These are phyloP conservation scores for Ogataea angusta DNA, from an alignment of 805 yeast genomes.

Conservation along the genomic window DNA sequence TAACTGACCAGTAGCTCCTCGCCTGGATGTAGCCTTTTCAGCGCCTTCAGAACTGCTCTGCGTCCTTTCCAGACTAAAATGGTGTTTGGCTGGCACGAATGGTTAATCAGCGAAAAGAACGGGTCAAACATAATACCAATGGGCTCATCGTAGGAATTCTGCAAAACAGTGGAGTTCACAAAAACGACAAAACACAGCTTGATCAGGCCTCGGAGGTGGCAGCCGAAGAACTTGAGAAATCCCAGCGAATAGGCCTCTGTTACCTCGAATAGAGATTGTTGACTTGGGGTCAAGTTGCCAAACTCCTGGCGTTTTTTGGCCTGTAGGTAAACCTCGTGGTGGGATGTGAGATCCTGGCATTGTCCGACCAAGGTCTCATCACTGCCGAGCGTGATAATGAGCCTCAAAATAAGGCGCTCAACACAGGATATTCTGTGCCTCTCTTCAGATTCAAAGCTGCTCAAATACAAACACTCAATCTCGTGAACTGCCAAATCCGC, in stretches of 20 bases:
- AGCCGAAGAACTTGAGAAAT: conserved; percentile 14
- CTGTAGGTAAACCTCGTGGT: conserved; percentile 15
- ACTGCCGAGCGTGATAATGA: conserved; percentile 6
- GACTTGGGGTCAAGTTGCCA: conserved; percentile 2
- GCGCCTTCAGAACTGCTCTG: conserved; percentile 20
- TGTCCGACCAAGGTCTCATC: conserved; percentile 8
- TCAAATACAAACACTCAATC: conserved; percentile 16
- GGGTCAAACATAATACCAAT: conserved; percentile 38
- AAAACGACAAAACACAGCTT: conserved; percentile 20
- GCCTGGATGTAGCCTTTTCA: conserved; percentile 18
- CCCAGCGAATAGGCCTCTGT: conserved; percentile 15
- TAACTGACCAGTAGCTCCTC: conserved; percentile 35
- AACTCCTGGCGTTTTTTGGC: background rate
- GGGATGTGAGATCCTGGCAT: conserved; percentile 23
- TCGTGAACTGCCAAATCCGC: conserved; percentile 13
- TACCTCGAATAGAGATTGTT: conserved; percentile 13
- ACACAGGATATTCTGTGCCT: conserved; percentile 11
- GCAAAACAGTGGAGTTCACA: conserved; percentile 32
- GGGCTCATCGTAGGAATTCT: conserved; percentile 27
- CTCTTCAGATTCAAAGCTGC: background rate
- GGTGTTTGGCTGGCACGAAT: conserved; percentile 39
- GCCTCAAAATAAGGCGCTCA: conserved; percentile 12
- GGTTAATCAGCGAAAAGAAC: conserved; percentile 37
- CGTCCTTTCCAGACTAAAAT: conserved; percentile 23
- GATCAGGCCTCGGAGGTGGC: conserved; percentile 17